phyloP scores from a whole-genome alignment of 805 yeast species.

The Suhomyces prunicola region DNA sequence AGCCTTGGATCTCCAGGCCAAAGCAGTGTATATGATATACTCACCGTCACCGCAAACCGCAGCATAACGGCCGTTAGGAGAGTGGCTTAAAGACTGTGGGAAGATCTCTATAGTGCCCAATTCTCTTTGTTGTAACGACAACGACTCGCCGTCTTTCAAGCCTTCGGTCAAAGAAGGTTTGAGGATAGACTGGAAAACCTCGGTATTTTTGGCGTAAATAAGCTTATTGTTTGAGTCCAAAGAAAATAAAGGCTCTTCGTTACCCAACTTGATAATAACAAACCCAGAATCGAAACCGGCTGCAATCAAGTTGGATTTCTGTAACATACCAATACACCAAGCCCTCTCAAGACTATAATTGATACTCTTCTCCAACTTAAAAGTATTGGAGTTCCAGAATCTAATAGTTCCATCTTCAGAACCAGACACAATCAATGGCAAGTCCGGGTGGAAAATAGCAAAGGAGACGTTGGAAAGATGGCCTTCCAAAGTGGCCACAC shows the following conservation, averaged over 20 bases:
- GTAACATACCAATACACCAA: conserved; percentile 86
- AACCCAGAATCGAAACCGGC: conserved; percentile 95
- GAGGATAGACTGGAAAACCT: conserved; percentile 79
- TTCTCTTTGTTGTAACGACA: conserved; percentile 80
- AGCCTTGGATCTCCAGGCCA: conserved; percentile 96
- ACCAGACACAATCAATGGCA: conserved; percentile 92
- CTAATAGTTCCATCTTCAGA: conserved; percentile 94
- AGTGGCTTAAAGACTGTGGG: conserved; percentile 83
- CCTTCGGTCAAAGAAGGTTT: conserved; percentile 61
- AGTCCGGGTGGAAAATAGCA: conserved; percentile 97
- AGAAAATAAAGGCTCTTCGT: conserved; percentile 89
- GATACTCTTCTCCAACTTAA: conserved; percentile 86
- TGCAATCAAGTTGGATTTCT: conserved; percentile 72
- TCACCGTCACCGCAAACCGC: conserved; percentile 98
- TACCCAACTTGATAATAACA: conserved; percentile 84
- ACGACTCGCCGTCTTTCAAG: conserved; percentile 73
- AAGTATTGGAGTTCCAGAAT: conserved; percentile 93
- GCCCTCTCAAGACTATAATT: conserved; percentile 93
- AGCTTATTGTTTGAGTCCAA: conserved; percentile 92
- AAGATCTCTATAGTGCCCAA: conserved; percentile 91
- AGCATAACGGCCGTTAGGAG: conserved; percentile 96
- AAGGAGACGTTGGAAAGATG: conserved; percentile 93
- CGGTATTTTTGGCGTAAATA: conserved; percentile 87
- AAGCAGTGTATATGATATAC: conserved; percentile 89
- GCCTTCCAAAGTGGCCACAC: conserved; percentile 92